Percentiles rank a stretch among this genome's conserved stretches.
Evolutionary conservation across 1,139 yeast species (phyloP).

Genomic region (Nakaseomyces sp.): DNA sequence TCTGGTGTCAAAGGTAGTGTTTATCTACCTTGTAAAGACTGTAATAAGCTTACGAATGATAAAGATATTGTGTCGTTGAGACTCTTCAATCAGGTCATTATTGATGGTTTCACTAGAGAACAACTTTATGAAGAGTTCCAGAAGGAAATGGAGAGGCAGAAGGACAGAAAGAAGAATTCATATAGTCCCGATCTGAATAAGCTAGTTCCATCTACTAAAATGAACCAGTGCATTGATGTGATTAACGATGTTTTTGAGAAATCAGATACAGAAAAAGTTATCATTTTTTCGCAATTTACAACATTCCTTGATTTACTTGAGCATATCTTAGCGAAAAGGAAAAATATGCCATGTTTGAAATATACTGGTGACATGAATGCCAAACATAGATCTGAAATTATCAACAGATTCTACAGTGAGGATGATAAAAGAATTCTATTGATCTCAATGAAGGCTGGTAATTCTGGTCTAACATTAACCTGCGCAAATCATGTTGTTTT

Average conservation of each 20-base stretch:
- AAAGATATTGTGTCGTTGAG: slow-evolving; percentile 41
- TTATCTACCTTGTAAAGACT: slow-evolving; percentile 46
- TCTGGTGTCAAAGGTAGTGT: slow-evolving; percentile 33
- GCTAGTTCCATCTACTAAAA: slow-evolving; percentile 46
- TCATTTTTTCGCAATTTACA: slow-evolving; percentile 82
- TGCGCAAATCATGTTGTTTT: slow-evolving; percentile 88
- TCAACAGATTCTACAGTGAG: slow-evolving; percentile 55
- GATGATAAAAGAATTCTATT: slow-evolving; percentile 47
- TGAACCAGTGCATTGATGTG: slow-evolving; percentile 41
- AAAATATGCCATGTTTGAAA: slow-evolving; percentile 45
- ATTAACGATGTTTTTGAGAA: slow-evolving; percentile 37
- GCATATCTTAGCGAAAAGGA: slow-evolving; percentile 41
- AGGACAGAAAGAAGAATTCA: slow-evolving; percentile 30
- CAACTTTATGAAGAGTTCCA: slow-evolving; percentile 28
- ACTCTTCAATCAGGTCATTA: slow-evolving; percentile 43
- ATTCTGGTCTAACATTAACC: slow-evolving; percentile 83
- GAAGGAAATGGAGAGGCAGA: slow-evolving; percentile 22
- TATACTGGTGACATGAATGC: slow-evolving; percentile 81
- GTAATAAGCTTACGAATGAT: slow-evolving; percentile 38
- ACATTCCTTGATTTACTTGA: slow-evolving; percentile 63
- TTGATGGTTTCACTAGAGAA: slow-evolving; percentile 28
- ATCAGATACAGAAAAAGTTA: slow-evolving; percentile 51
- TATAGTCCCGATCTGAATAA: slow-evolving; percentile 24
- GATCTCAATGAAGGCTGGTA: slow-evolving; percentile 81
- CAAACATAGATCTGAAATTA: slow-evolving; percentile 51